Base-by-base conservation (phyloP, 345 rosid species). In the Citrus cavaleriei region DNA sequence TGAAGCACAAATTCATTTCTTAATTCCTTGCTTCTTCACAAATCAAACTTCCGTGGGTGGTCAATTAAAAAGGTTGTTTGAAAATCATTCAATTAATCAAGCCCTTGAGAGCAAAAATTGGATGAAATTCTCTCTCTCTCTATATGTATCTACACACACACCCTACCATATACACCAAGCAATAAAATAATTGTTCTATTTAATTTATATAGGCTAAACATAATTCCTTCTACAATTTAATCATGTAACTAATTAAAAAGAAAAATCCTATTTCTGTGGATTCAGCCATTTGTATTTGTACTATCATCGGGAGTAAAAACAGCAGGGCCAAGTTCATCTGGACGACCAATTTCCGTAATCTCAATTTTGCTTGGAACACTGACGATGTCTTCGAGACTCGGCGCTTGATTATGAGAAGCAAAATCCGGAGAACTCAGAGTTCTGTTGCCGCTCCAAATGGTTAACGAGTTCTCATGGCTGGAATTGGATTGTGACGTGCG, bases 371-470 rank as follows among this genome's bases (percentile, higher is more conserved):
- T 4, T 0, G 57, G 19, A 66, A 46, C 4, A 46, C 61, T 12
- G 38, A 51, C 2, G 18, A 57, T 35, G 35, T 82, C 79, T 18
- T 55, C 28, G 3, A 79, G 67, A 14, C 79, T 82, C 21, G 78
- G 84, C 24, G 67, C 8, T 25, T 81, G 77, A 22, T 9, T 60
- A 37, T 70, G 78, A 82, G 75, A 38, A 58, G 85, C 69, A 49
- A 5, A 9, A 5, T 75, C 67, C 14, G 57, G 62, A 7, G 76
- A 62, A 18, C 51, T 35, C 7, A n/a, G 18, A 22, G 73, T 42
- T 55, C 40, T 69, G 77, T 4, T 72, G 75, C 73, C 75, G 78
- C 72, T 10, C 24, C 64, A 10, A 21, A 34, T 10, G 19, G 64
- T 10, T 7, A 70, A 70, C 5, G 78, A 79, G 30, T 28, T 25